Base-by-base conservation (phyloP, 73 alveolate genomes). In the Blepharisma stoltei region DNA sequence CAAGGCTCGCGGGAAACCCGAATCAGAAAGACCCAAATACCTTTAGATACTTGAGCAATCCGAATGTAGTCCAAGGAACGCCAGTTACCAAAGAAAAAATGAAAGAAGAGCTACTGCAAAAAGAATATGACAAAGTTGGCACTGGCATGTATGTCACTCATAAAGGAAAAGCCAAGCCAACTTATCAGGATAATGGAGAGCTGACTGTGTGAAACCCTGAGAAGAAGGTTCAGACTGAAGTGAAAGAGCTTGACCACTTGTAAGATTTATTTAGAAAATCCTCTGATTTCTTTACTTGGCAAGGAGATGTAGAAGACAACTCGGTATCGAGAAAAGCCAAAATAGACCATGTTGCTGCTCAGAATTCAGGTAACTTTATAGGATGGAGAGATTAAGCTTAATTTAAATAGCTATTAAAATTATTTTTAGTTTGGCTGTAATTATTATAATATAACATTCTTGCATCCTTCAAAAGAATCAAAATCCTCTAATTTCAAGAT, bases 31-130 rank as follows among this genome's bases (percentile, higher is more conserved):
- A 60, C 46, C 73, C 73, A 25, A 60, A 60, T 25, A 60, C 46
- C 5, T 60, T 14, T 25, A 60, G 73, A 25, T 60, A 14, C 46
- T n/a, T 60, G 37, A 20, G 23, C 45, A 60, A 60, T 1, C 73
- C 73, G 5, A 60, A 60, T 38, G 11, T 60, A 38, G 73, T 14
- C 18, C 14, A 60, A 60, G 73, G 73, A 5, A 38, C 14, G 2
- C 46, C 73, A 14, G 73, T 60, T n/a, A 60, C 73, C 5, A 60
- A 60, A 38, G 73, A 60, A 60, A 60, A 60, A 25, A 60, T 60
- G 73, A 60, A 60, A 38, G 73, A 60, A 5, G 73, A 60, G 46
- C 14, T 14, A 8, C 4, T 60, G 38, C 38, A 1, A 25, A 60
- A 38, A 38, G 73, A 60, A 60, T 60, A 14, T 8, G 73, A 60